Evolutionary conservation across 345 rosid genomes (phyloP).

Genomic region (Mangifera indica): DNA sequence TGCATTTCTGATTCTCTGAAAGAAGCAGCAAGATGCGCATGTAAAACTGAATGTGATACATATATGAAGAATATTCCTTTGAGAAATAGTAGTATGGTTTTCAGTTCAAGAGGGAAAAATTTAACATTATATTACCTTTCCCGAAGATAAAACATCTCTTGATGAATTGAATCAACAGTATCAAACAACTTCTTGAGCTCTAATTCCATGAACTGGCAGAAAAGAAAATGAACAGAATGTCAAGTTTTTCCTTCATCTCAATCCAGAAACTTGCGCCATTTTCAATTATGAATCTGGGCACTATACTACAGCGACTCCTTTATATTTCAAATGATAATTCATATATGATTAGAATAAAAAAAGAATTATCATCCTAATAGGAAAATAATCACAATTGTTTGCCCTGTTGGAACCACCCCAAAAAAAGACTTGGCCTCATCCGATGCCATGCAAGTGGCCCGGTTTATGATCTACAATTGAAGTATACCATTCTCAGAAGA

Average conservation of each 20-base stretch:
- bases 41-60: not conserved
- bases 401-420: not conserved
- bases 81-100: not conserved
- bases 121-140: conserved; percentile 54
- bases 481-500: not conserved
- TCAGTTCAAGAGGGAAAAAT: not conserved
- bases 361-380: not conserved
- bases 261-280: not conserved
- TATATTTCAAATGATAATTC: not conserved
- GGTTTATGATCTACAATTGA: not conserved
- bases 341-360: not conserved
- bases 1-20: conserved; percentile 95
- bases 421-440: not conserved
- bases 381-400: too few species aligned
- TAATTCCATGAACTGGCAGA: conserved; percentile 66
- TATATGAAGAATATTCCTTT: not conserved
- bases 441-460: not conserved
- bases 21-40: not conserved
- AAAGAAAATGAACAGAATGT: not conserved
- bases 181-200: conserved; percentile 80
- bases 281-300: conserved; percentile 1
- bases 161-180: conserved; percentile 62
- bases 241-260: not conserved
- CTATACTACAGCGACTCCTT: not conserved
- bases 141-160: conserved; percentile 81